Evolutionary conservation across 108 stramenopile species (phyloP).

Genomic region (Discostella stelligeroides): DNA sequence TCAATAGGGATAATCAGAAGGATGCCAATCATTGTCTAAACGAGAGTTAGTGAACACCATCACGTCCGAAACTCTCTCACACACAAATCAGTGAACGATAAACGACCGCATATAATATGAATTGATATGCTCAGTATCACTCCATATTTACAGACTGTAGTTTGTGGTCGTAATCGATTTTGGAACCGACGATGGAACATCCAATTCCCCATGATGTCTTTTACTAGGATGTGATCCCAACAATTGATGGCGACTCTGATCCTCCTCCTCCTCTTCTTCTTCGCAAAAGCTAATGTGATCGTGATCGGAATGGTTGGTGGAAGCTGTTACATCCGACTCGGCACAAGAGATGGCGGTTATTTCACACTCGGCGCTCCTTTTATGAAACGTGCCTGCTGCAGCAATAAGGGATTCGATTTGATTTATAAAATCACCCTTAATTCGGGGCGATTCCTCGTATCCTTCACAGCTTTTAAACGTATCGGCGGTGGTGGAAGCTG

Average conservation of each 20-base stretch:
- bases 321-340: constrained; percentile 51
- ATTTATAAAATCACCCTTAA: constrained; percentile 56
- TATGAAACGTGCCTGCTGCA: constrained; percentile 58
- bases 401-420: constrained; percentile 72
- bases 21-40: too few species aligned
- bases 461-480: constrained; percentile 8
- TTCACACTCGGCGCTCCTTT: constrained; percentile 26
- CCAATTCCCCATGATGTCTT: constrained; percentile 18
- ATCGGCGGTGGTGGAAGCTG: constrained; percentile 7
- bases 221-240: constrained; percentile 12
- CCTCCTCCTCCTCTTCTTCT: constrained; percentile 39
- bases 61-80: too few species aligned
- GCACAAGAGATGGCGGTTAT: constrained; percentile 49
- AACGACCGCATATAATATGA: neutral
- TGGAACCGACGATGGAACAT: constrained; percentile 35
- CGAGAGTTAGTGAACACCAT: too few species aligned
- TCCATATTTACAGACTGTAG: neutral
- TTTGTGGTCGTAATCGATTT: constrained; percentile 45
- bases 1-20: too few species aligned
- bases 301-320: constrained; percentile 43
- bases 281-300: constrained; percentile 45
- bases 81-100: neutral
- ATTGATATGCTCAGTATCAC: neutral
- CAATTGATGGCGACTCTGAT: neutral
- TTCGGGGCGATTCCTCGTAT: neutral